Percentiles rank a stretch among this genome's conserved stretches.
phyloP scores from a whole-genome alignment of 176 grass and related monocot genomes.

The Aechmea fasciata region DNA sequence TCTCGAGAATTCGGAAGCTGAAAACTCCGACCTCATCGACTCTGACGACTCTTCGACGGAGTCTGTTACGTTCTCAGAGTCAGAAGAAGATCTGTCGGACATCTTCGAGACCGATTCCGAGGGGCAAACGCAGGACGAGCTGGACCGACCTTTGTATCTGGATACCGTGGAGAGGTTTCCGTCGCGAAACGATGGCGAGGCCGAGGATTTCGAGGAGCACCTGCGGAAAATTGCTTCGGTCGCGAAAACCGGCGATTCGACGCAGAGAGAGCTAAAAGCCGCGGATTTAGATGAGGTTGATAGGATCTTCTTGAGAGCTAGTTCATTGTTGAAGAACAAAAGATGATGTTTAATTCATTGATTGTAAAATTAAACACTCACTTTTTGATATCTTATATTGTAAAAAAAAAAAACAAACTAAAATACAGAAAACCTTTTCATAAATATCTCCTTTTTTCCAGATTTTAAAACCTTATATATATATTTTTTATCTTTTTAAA shows the following conservation, averaged over 20 bases:
- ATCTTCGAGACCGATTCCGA: slow-evolving; percentile 89
- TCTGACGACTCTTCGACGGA: slow-evolving; percentile 40
- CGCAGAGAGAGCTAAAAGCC: slow-evolving; percentile 61
- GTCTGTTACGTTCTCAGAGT: slow-evolving; percentile 50
- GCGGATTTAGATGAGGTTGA: slow-evolving; percentile 84
- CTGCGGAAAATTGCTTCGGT: slow-evolving; percentile 62
- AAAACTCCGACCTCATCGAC: slow-evolving; percentile 26
- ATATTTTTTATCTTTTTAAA: too few species aligned
- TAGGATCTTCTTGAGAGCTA: slow-evolving; percentile 95
- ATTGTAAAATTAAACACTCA: background rate
- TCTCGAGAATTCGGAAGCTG: slow-evolving; percentile 24
- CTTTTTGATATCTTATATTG: too few species aligned
- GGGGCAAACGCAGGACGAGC: slow-evolving; percentile 31
- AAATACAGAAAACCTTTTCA: too few species aligned
- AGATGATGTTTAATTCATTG: slow-evolving; percentile 16
- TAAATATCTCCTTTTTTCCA: too few species aligned
- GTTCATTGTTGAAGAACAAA: slow-evolving; percentile 71
- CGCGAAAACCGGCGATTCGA: slow-evolving; percentile 44
- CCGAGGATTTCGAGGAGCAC: slow-evolving; percentile 86
- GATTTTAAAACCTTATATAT: too few species aligned
- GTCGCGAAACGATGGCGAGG: slow-evolving; percentile 28
- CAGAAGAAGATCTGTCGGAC: slow-evolving; percentile 76
- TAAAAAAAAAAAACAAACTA: too few species aligned
- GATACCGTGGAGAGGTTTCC: slow-evolving; percentile 77
- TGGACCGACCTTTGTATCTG: slow-evolving; percentile 49